phyloP scores from a whole-genome alignment of 176 grass and related monocot species.

The Eleusine coracana region DNA sequence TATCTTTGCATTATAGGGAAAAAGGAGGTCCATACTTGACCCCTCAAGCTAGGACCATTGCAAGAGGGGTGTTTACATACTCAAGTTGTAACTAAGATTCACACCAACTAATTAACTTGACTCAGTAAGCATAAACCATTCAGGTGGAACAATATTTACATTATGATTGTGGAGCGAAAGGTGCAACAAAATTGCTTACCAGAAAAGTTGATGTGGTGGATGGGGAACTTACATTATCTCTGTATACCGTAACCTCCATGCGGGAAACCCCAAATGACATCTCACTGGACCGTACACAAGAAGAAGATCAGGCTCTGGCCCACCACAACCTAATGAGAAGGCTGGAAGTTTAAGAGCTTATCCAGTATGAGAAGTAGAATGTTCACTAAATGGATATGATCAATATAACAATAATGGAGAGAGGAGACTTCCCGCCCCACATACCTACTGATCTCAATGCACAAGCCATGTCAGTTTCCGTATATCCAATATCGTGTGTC shows the following conservation, averaged over 20 bases:
- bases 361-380: constrained; percentile 22
- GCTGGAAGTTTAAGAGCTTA: constrained; percentile 7
- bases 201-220: background rate
- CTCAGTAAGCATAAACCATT: background rate
- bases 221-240: constrained; percentile 69
- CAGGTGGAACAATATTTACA: constrained; percentile 9
- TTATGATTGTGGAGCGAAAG: background rate
- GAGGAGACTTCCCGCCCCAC: background rate
- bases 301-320: constrained; percentile 77
- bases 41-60: no score
- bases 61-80: no score
- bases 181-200: background rate
- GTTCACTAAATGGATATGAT: background rate
- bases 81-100: no score
- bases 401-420: background rate
- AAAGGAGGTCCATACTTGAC: no score
- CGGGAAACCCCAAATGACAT: constrained; percentile 87
- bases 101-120: no score
- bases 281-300: constrained; percentile 69
- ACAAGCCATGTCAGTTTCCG: constrained; percentile 57
- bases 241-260: constrained; percentile 81
- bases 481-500: constrained; percentile 33
- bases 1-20: no score
- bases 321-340: constrained; percentile 55
- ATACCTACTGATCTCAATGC: constrained; percentile 70